These are phyloP conservation scores for Neltuma alba DNA, from an alignment of 306 rosid genomes.

Conservation along the genomic window DNA sequence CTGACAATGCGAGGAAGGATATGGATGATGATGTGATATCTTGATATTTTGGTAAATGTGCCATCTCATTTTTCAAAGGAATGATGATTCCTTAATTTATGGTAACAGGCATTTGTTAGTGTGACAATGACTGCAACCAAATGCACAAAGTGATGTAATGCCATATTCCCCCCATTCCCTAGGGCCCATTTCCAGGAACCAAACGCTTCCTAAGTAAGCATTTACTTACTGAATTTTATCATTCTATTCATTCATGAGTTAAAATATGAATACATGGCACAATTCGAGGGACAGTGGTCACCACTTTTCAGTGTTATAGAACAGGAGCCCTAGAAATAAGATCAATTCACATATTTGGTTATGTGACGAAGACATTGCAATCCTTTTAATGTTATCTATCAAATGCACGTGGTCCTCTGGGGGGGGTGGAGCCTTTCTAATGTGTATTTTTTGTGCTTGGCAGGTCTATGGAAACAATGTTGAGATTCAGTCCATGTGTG, in stretches of 20 bases:
- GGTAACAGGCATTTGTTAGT: too few species aligned
- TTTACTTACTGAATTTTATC: background rate
- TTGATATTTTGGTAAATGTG: too few species aligned
- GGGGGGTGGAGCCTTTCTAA: background rate
- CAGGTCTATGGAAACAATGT: conserved; percentile 97
- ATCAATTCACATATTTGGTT: background rate
- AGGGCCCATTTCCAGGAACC: too few species aligned
- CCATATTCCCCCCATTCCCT: too few species aligned
- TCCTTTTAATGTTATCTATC: background rate
- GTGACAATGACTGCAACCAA: too few species aligned
- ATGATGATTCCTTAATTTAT: too few species aligned
- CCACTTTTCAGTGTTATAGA: background rate
- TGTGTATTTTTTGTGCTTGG: conserved; percentile 30
- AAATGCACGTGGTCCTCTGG: background rate
- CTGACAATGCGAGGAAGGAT: too few species aligned
- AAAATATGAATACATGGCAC: background rate
- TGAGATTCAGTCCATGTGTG: conserved; percentile 93
- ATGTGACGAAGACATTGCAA: conserved; percentile 1
- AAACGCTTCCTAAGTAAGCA: background rate
- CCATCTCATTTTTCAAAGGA: too few species aligned
- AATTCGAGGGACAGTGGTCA: background rate
- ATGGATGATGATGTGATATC: too few species aligned
- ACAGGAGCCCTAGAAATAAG: background rate
- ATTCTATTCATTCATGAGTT: background rate
- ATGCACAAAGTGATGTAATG: too few species aligned